Evolutionary conservation across 2,329 filamentous ascomycete species (phyloP).

Genomic region (Sclerotiophoma versabilis): DNA sequence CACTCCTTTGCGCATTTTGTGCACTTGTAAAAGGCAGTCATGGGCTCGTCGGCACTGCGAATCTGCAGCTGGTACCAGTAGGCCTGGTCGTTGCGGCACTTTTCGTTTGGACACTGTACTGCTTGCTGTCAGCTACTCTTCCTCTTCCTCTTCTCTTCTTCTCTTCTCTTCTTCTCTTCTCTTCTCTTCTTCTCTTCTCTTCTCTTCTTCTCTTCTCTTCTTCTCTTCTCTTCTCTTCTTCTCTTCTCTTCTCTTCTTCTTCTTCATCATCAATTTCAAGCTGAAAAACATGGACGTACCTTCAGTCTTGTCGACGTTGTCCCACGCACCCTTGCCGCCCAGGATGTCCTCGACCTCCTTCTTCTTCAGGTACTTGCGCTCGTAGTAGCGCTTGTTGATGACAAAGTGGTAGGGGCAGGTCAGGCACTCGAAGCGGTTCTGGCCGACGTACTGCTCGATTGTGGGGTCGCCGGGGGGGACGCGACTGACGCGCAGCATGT

Average conservation of each 20-base stretch:
- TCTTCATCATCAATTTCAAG: no score
- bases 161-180: no score
- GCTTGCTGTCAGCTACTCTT: constrained; percentile 4
- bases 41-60: constrained; percentile 95
- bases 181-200: no score
- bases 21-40: constrained; percentile 89
- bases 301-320: constrained; percentile 84
- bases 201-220: no score
- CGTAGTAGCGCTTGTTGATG: constrained; percentile 80
- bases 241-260: no score
- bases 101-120: constrained; percentile 83
- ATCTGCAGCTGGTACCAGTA: constrained; percentile 98
- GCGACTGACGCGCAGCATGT: constrained; percentile 77
- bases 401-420: constrained; percentile 93
- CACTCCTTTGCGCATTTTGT: constrained; percentile 22
- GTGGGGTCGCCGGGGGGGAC: constrained; percentile 51
- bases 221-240: no score
- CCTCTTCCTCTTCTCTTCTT: not conserved
- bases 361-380: constrained; percentile 78
- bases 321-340: constrained; percentile 86
- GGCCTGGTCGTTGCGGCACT: constrained; percentile 82
- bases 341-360: constrained; percentile 91
- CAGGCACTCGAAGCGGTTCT: constrained; percentile 91
- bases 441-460: constrained; percentile 48
- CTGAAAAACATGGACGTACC: no score